Percentiles rank a stretch among this genome's conserved stretches.
Conservation (phyloP, 2,329 filamentous ascomycete genomes). For the Cryphonectria nitschkei region DNA sequence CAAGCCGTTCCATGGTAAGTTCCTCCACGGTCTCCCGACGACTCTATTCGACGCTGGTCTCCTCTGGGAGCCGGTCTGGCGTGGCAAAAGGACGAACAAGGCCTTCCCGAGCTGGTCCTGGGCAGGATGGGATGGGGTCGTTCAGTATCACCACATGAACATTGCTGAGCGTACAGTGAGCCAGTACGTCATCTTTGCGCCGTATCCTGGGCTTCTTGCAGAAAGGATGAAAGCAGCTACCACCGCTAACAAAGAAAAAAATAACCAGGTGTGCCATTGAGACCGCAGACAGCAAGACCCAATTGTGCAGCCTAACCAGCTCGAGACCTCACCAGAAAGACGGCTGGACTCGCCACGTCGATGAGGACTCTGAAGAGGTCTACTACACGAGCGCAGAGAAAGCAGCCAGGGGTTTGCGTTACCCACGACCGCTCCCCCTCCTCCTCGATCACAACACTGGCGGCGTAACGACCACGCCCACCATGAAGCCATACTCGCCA, state of each 20-base stretch:
- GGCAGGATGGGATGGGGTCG: conserved; percentile 22
- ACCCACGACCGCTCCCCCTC: conserved; percentile 5
- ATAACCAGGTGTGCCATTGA: background rate
- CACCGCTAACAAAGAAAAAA: background rate
- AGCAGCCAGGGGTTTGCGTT: background rate
- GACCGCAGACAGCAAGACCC: background rate
- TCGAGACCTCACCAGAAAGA: background rate
- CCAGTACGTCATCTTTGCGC: conserved; percentile 3
- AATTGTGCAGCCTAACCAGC: background rate
- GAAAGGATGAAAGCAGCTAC: background rate
- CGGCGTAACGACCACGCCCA: background rate
- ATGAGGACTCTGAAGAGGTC: conserved; percentile 13
- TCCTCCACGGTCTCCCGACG: conserved; percentile 13
- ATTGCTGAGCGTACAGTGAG: conserved; percentile 22
- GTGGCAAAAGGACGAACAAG: background rate
- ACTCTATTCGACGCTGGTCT: conserved; percentile 19
- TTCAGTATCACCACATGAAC: conserved; percentile 11
- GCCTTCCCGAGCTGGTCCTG: conserved; percentile 25
- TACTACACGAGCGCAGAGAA: conserved; percentile 12
- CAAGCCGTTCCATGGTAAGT: conserved; percentile 9
- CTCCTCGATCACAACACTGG: background rate
- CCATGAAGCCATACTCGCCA: background rate
- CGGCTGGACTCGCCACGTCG: conserved; percentile 15
- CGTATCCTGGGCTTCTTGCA: background rate
- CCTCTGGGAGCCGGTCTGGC: conserved; percentile 14